Conservation (phyloP, 257 asterid species). For the Lantana camara region DNA sequence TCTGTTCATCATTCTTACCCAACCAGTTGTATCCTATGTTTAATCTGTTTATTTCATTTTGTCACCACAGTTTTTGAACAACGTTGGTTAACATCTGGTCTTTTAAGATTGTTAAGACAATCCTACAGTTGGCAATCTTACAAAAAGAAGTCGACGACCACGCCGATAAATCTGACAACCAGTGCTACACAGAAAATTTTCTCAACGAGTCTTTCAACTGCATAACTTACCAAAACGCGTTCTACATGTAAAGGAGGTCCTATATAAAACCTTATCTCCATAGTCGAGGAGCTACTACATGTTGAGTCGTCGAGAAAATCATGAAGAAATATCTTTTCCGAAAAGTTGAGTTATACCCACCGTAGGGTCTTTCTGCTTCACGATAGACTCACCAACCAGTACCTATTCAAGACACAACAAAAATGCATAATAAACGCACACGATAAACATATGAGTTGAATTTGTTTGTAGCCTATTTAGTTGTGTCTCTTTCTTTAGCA, state of each 20-base stretch:
- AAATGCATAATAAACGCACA: too few relatives aligned
- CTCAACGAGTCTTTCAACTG: background rate
- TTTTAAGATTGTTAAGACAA: background rate
- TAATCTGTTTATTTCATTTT: too few relatives aligned
- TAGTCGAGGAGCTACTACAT: too few relatives aligned
- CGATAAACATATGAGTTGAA: background rate
- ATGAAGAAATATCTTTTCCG: constrained; percentile 70
- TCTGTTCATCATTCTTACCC: too few relatives aligned
- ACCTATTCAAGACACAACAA: constrained; percentile 49
- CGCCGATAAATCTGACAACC: too few relatives aligned
- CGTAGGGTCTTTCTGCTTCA: constrained; percentile 76
- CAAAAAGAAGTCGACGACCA: background rate
- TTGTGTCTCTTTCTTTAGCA: too few relatives aligned
- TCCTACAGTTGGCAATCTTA: background rate
- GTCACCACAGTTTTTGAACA: background rate
- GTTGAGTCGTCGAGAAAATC: too few relatives aligned
- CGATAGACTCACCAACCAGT: constrained; percentile 90
- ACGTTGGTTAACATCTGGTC: background rate
- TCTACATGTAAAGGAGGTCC: background rate
- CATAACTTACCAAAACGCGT: background rate
- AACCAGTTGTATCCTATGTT: too few relatives aligned
- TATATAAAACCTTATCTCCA: too few relatives aligned
- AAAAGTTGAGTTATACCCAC: constrained; percentile 68
- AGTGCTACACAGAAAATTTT: background rate
- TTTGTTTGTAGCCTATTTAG: too few relatives aligned